Base-by-base conservation (phyloP, 192 early-diverging fungal species). In the Rhizophagus clarus region DNA sequence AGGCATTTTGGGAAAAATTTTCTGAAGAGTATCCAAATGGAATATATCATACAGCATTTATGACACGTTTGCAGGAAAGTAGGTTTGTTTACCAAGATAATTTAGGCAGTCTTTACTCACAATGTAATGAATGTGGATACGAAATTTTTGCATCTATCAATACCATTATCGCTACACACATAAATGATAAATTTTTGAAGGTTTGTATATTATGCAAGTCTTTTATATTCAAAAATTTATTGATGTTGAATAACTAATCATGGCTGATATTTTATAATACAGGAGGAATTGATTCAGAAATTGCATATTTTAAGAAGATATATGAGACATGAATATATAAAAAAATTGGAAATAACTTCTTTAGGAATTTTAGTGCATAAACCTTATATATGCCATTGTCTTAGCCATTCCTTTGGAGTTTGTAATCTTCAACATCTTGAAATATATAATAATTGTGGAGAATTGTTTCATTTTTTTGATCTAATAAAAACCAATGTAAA, bases 21-120 rank as follows among this genome's bases (percentile, higher is more conserved):
- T 67, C 64, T 31, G 14, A 67, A 67, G 14, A 67, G 15, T 67
- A 67, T 67, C 4, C 64, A 67, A 67, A 67, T 67, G 29, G 24
- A 31, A 34, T 67, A 1, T 32, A 3, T 31, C 14, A 1, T 31
- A 37, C 29, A 34, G 24, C 29, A 67, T 67, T 67, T 67, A 67
- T 67, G 64, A 31, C 12, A 67, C 29, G 4, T 34, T 67, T 67
- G 15, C 31, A 67, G 14, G 64, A 12, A 67, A 67, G 31, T 67
- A 31, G 29, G 15, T 67, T 67, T 67, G 64, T 67, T 67, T 67
- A 31, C 4, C 29, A 67, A 15, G 29, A 67, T 67, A 34, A 67
- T 67, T 34, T 67, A 31, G 64, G 12, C 7, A 3, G 15, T 31
- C 29, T 31, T 31, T 67, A 10, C 14, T 67, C 64, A 29, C 0